A percentile compares a stretch with the other conserved stretches of the same genome.
Conservation (phyloP, 2,329 filamentous ascomycete species). For the Penicillium freii region DNA sequence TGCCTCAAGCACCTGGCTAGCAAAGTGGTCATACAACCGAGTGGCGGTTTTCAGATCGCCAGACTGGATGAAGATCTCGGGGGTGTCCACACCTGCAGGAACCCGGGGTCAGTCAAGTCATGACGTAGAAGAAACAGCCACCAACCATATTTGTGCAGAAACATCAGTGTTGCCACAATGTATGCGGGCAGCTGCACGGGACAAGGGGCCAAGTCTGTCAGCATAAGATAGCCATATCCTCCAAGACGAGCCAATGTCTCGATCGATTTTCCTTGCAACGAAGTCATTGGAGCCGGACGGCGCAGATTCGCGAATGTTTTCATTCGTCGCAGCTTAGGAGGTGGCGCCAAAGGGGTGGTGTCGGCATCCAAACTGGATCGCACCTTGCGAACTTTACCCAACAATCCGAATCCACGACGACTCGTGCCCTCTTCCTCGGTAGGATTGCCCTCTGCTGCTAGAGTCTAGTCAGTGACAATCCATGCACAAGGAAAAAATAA, state of each 20-base stretch:
- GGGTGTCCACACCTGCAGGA: conserved; percentile 25
- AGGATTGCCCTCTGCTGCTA: not conserved
- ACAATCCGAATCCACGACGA: conserved; percentile 21
- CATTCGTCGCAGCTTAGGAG: conserved; percentile 36
- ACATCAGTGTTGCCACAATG: conserved; percentile 42
- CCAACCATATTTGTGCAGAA: conserved; percentile 29
- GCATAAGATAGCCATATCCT: conserved; percentile 40
- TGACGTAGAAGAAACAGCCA: conserved; percentile 3
- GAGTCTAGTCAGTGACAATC: not conserved
- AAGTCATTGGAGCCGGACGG: conserved; percentile 31
- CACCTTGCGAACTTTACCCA: conserved; percentile 36
- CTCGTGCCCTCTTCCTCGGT: conserved; percentile 4
- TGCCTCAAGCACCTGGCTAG: conserved; percentile 37
- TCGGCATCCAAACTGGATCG: conserved; percentile 35
- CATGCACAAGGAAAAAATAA: not conserved
- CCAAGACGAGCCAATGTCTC: conserved; percentile 46
- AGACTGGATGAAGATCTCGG: conserved; percentile 36
- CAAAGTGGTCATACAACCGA: conserved; percentile 43
- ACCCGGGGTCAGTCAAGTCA: conserved; percentile 9
- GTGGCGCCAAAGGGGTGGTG: conserved; percentile 14
- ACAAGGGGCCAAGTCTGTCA: conserved; percentile 39
- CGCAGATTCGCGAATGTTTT: conserved; percentile 40
- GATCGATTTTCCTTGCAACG: conserved; percentile 37
- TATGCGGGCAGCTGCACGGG: conserved; percentile 43
- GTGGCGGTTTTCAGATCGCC: conserved; percentile 37